These are phyloP conservation scores for Clarireedia hainanense DNA, from an alignment of 2,329 filamentous ascomycete genomes.

Conservation along the genomic window DNA sequence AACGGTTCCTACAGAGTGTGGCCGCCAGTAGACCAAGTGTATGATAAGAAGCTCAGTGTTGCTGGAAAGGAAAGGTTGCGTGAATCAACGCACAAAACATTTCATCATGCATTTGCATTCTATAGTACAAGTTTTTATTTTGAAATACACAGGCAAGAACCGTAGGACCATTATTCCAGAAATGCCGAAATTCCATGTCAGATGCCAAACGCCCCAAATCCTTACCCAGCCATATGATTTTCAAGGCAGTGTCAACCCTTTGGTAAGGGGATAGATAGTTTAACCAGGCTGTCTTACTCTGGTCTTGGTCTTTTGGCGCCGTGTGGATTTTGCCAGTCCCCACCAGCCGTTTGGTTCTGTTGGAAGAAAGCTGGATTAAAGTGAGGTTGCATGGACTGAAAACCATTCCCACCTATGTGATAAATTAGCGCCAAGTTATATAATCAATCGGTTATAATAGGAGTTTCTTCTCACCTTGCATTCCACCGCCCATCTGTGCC, in stretches of 20 bases:
- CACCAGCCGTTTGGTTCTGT: slow-evolving; percentile 37
- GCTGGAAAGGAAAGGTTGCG: neutral
- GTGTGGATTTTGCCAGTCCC: slow-evolving; percentile 71
- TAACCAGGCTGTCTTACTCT: slow-evolving; percentile 35
- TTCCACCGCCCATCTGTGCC: slow-evolving; percentile 37
- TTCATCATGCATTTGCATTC: slow-evolving; percentile 2
- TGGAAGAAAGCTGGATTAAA: slow-evolving; percentile 71
- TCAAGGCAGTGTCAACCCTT: neutral
- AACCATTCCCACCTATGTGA: slow-evolving; percentile 38
- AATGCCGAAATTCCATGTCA: slow-evolving; percentile 1
- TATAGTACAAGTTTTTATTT: slow-evolving; percentile 10
- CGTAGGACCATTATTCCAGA: slow-evolving; percentile 7
- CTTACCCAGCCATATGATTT: neutral
- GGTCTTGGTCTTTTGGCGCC: slow-evolving; percentile 72
- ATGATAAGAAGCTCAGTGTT: neutral
- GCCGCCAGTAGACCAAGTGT: neutral
- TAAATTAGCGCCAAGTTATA: neutral
- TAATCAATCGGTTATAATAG: neutral
- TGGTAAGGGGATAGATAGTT: neutral
- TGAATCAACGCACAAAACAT: neutral
- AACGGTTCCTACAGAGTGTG: too few relatives aligned
- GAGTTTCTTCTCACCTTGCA: slow-evolving; percentile 44
- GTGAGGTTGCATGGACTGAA: slow-evolving; percentile 59
- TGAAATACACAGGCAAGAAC: slow-evolving; percentile 8
- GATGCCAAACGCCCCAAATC: slow-evolving; percentile 5